These are phyloP conservation scores for Suillus paluster DNA, from an alignment of 768 basidiomycete species.

Conservation along the genomic window DNA sequence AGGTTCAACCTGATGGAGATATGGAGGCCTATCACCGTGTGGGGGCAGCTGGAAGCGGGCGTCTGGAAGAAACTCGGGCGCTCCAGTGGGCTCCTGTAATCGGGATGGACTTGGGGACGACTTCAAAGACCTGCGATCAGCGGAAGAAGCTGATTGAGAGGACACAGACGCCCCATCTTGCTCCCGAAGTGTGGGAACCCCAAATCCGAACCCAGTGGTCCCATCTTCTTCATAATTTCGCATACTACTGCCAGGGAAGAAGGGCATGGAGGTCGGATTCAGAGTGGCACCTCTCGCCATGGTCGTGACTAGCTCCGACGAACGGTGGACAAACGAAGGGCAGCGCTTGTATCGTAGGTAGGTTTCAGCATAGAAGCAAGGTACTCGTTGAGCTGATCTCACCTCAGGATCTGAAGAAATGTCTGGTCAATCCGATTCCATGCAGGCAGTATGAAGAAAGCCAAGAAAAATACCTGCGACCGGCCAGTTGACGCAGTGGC, in stretches of 20 bases:
- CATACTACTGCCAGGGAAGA: slow-evolving; percentile 68
- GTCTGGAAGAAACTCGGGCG: slow-evolving; percentile 24
- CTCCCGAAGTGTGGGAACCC: slow-evolving; percentile 49
- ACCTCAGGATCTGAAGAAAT: slow-evolving; percentile 24
- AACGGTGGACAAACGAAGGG: slow-evolving; percentile 24
- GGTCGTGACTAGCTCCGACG: slow-evolving; percentile 30
- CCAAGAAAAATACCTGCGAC: slow-evolving; percentile 5
- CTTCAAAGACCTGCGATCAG: slow-evolving; percentile 67
- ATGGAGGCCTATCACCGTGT: slow-evolving; percentile 51
- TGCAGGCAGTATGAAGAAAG: slow-evolving; percentile 22
- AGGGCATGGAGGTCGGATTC: slow-evolving; percentile 83
- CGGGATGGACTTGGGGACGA: slow-evolving; percentile 70
- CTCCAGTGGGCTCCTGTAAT: slow-evolving; percentile 31
- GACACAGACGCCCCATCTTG: slow-evolving; percentile 55
- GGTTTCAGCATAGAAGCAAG: slow-evolving; percentile 1
- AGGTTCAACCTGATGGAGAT: slow-evolving; percentile 48
- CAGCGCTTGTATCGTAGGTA: slow-evolving; percentile 18
- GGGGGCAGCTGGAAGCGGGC: slow-evolving; percentile 39
- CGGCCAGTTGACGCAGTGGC: slow-evolving; percentile 12
- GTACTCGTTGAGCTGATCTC: slow-evolving; percentile 14
- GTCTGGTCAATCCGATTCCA: slow-evolving; percentile 30
- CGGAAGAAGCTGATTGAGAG: slow-evolving; percentile 60
- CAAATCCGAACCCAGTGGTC: slow-evolving; percentile 46
- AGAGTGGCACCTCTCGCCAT: slow-evolving; percentile 80
- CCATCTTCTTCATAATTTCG: slow-evolving; percentile 62